These are phyloP conservation scores for Geotrichum citri-aurantii DNA, from an alignment of 1,139 yeast genomes.

Conservation along the genomic window DNA sequence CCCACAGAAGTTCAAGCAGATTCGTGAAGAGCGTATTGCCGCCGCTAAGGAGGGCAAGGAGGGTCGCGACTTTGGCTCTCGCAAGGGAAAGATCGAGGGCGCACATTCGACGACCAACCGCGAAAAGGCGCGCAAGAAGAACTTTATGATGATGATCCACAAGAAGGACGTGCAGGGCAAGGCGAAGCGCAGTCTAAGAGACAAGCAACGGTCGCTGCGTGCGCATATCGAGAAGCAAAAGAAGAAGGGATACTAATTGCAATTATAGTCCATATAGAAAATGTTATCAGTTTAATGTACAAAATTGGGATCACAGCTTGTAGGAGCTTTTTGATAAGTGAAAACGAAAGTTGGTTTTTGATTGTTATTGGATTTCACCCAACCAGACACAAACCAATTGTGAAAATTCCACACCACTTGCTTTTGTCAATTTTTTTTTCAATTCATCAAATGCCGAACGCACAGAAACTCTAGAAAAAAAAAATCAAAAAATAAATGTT, in stretches of 20 bases:
- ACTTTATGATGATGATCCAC: constrained; percentile 97
- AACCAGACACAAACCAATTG: not conserved
- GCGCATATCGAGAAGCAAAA: constrained; percentile 88
- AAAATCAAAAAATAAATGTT: not conserved
- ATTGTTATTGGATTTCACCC: not conserved
- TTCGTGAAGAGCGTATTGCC: constrained; percentile 85
- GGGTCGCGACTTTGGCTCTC: constrained; percentile 86
- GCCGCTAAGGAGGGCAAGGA: constrained; percentile 86
- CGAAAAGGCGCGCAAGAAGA: constrained; percentile 97
- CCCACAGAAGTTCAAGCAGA: constrained; percentile 74
- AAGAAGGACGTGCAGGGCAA: constrained; percentile 92
- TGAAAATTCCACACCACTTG: not conserved
- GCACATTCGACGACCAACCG: constrained; percentile 88
- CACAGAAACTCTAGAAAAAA: not conserved
- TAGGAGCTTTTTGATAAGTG: not conserved
- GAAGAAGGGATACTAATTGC: constrained; percentile 53
- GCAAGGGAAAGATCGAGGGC: constrained; percentile 58
- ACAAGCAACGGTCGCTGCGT: constrained; percentile 75
- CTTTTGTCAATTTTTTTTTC: not conserved
- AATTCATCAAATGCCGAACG: not conserved
- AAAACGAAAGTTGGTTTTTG: not conserved
- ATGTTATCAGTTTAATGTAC: not conserved
- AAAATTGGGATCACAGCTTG: not conserved
- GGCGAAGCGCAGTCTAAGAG: constrained; percentile 81
- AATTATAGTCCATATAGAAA: not conserved